phyloP scores from a whole-genome alignment of 2,329 filamentous ascomycete species.

The Fusarium sp. region DNA sequence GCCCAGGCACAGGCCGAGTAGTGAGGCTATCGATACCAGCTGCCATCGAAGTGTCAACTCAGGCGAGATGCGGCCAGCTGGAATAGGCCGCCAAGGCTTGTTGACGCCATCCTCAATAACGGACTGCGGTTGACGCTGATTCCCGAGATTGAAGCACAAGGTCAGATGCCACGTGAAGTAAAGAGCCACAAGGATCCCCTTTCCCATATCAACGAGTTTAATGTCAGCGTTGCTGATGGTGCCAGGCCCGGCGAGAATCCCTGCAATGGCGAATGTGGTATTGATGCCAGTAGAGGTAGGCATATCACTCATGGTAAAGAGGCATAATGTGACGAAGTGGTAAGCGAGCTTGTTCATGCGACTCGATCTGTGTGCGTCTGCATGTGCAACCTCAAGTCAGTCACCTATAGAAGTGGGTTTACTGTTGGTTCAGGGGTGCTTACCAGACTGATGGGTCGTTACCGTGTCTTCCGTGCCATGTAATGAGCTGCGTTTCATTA shows the following conservation, averaged over 20 bases:
- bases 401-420: slow-evolving; percentile 10
- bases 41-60: slow-evolving; percentile 43
- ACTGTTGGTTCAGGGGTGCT: slow-evolving; percentile 19
- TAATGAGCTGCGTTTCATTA: slow-evolving; percentile 2
- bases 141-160: slow-evolving; percentile 53
- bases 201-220: slow-evolving; percentile 25
- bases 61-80: slow-evolving; percentile 47
- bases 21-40: slow-evolving; percentile 41
- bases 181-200: slow-evolving; percentile 37
- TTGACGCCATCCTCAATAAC: slow-evolving; percentile 56
- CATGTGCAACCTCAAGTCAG: slow-evolving; percentile 28
- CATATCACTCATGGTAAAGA: slow-evolving; percentile 40
- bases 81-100: slow-evolving; percentile 55
- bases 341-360: slow-evolving; percentile 28
- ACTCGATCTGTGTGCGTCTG: slow-evolving; percentile 6
- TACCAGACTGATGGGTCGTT: slow-evolving; percentile 31
- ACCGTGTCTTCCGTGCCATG: slow-evolving; percentile 1
- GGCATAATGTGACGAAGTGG: slow-evolving; percentile 31
- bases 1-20: slow-evolving; percentile 33
- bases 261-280: slow-evolving; percentile 34
- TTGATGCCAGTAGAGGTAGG: slow-evolving; percentile 39
- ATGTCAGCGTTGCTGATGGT: slow-evolving; percentile 31
- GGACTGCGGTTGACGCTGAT: slow-evolving; percentile 53
- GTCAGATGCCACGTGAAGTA: slow-evolving; percentile 44
- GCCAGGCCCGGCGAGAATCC: slow-evolving; percentile 33